Percentiles rank a stretch among this genome's conserved stretches.
These are phyloP conservation scores for Brassica balearica DNA, from an alignment of 441 rosid genomes.

Conservation along the genomic window DNA sequence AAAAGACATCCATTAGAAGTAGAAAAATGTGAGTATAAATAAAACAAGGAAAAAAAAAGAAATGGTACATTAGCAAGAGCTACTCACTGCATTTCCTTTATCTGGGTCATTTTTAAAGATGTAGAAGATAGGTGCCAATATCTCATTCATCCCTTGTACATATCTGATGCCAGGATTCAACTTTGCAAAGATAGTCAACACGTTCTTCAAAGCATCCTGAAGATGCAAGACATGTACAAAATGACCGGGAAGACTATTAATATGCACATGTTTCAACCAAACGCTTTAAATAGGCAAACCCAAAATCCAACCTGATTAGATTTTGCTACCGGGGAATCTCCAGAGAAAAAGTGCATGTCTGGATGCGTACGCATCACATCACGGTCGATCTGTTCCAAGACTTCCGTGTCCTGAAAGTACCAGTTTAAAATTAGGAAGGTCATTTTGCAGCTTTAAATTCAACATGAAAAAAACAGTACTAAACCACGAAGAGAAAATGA, in stretches of 20 bases:
- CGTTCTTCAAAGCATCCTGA: conserved; percentile 79
- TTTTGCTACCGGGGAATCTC: conserved; percentile 70
- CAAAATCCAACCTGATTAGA: conserved; percentile 66
- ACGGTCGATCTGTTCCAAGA: conserved; percentile 83
- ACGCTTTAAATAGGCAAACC: background rate
- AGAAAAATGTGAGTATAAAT: conserved; percentile 5
- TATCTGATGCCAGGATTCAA: conserved; percentile 91
- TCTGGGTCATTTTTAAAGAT: conserved; percentile 79
- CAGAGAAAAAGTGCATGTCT: conserved; percentile 84
- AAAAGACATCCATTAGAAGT: background rate
- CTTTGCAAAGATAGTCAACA: conserved; percentile 80
- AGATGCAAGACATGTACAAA: conserved; percentile 36
- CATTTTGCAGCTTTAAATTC: conserved; percentile 21
- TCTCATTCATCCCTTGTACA: conserved; percentile 95
- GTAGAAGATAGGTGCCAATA: conserved; percentile 79
- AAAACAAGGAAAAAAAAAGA: conserved; percentile 16
- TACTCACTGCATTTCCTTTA: conserved; percentile 69
- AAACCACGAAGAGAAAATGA: conserved; percentile 13
- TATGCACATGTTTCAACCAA: background rate
- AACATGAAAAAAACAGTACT: conserved; percentile 12
- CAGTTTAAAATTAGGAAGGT: conserved; percentile 25
- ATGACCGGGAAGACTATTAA: conserved; percentile 4
- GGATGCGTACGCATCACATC: conserved; percentile 95
- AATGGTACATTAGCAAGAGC: conserved; percentile 14
- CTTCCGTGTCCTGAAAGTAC: conserved; percentile 69